These are phyloP conservation scores for Rhodamnia rubescens DNA, from an alignment of 345 rosid species.

Conservation along the genomic window DNA sequence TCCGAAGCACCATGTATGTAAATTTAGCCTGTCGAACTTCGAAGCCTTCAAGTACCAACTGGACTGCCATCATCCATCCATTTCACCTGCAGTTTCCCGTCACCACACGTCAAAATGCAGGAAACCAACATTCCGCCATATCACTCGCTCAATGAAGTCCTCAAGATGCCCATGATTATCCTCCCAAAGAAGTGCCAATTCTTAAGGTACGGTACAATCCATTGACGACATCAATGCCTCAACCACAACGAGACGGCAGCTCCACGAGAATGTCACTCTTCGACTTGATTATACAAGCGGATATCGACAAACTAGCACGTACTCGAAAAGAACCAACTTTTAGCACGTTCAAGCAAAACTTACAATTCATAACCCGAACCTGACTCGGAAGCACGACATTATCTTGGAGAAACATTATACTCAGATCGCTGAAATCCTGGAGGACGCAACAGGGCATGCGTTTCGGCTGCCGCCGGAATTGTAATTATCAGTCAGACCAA, in stretches of 20 bases:
- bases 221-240: background rate
- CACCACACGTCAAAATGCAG: background rate
- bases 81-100: background rate
- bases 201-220: background rate
- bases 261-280: background rate
- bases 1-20: background rate
- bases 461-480: constrained; percentile 39
- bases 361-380: background rate
- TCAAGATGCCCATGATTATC: background rate
- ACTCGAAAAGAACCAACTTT: background rate
- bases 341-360: background rate
- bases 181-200: background rate
- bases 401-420: background rate
- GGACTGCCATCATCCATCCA: background rate
- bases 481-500: too few relatives aligned
- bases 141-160: background rate
- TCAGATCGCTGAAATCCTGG: constrained; percentile 47
- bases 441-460: constrained; percentile 59
- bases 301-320: background rate
- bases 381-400: background rate
- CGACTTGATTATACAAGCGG: background rate
- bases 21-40: too few relatives aligned
- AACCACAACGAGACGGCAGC: background rate
- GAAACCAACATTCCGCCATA: background rate
- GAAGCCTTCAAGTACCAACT: background rate